phyloP scores from a whole-genome alignment of 192 early-diverging fungal genomes.

The Phycomyces blakesleeanus region DNA sequence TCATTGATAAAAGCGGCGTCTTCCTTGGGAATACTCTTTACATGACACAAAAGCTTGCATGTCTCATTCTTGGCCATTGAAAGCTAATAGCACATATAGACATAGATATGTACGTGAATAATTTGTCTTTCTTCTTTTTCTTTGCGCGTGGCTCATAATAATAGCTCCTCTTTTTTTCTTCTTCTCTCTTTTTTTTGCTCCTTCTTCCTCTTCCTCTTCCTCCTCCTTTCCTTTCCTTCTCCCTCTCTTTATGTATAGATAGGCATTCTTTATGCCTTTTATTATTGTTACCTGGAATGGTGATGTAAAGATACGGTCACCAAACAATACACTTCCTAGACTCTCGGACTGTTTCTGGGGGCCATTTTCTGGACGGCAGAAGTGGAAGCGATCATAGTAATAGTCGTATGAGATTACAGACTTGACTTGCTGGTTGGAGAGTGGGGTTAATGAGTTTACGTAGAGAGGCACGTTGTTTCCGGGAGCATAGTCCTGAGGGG shows the following conservation, averaged over 20 bases:
- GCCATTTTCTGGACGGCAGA: conserved; percentile 71
- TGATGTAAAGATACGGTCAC: conserved; percentile 86
- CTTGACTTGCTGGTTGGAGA: conserved; percentile 57
- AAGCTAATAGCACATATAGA: conserved; percentile 50
- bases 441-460: conserved; percentile 86
- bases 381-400: conserved; percentile 84
- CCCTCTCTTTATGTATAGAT: no score
- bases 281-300: conserved; percentile 77
- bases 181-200: no score
- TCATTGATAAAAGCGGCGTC: conserved; percentile 87
- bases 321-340: conserved; percentile 92
- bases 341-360: conserved; percentile 68
- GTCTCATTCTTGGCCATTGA: conserved; percentile 52
- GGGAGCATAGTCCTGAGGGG: conserved; percentile 77
- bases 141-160: no score
- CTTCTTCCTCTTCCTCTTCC: no score
- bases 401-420: conserved; percentile 84
- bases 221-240: no score
- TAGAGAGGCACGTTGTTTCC: conserved; percentile 68
- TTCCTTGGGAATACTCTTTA: conserved; percentile 50
- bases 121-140: background rate
- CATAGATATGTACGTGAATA: no score
- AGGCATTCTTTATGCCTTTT: no score
- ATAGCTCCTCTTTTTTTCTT: no score
- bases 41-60: conserved; percentile 67